Evolutionary conservation across 176 grass and related monocot genomes (phyloP), one percentile per base, ranked within the genome.

Genomic region (Lolium rigidum): DNA sequence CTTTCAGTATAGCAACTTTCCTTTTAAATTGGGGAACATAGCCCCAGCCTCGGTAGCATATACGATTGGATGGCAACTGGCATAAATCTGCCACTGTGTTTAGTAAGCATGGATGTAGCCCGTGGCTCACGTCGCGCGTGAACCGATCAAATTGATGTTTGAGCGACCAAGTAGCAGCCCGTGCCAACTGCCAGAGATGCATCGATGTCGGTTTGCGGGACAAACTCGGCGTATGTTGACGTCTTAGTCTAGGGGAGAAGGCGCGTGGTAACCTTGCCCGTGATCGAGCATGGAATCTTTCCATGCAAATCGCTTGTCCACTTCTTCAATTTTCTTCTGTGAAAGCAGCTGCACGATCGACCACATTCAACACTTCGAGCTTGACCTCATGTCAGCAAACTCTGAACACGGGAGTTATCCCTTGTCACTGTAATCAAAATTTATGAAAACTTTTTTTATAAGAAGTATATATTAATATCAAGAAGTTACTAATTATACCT

Each of bases 201-300:
- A 4, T 9, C 69, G 68, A 48, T 38, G 86, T 82, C 86, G 79
- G 59, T 82, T 76, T 82, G 79, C 60, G 10, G 59, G 79, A 67
- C 86, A 82, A 82, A 76, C 16, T 16, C 22, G 58, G 47, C 68
- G 54, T 2, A 15, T 31, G 85, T 65, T 80, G 58, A 76, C 24
- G 59, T 82, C 57, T 65, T 65, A 31, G 12, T 28, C 26, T 15
- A 82, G 49, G 15, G 9, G 26, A 31, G 74, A 31, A 8, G 1
- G 4, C 64, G 5, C 64, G 64, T 15, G 17, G 16, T 57, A 31
- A n/a, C 14, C 16, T 47, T 87, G 59, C 86, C 86, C 79, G 86
- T 68, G 86, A 87, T 62, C 58, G 6, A 67, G 28, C 77, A 60
- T 60, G 15, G 57, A 82, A 55, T 43, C 35, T 35, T 77, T 52